Percentiles rank a stretch among this genome's conserved stretches.
These are phyloP conservation scores for Naganishia vaughanmartiniae DNA, from an alignment of 768 basidiomycete species.

Conservation along the genomic window DNA sequence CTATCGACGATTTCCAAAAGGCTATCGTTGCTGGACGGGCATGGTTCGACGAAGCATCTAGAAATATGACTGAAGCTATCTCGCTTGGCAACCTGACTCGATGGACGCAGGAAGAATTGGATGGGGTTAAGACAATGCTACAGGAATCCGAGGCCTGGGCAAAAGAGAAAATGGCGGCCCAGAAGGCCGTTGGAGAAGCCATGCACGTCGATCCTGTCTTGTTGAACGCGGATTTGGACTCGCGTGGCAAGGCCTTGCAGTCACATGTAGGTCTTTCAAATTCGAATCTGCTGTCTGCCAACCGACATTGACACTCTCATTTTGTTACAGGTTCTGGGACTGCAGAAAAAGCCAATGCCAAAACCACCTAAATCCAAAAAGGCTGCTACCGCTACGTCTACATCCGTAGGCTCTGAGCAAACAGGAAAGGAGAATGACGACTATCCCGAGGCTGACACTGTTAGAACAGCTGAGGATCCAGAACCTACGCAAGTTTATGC, in stretches of 20 bases:
- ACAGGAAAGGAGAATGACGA: slow-evolving; percentile 10
- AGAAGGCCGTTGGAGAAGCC: slow-evolving; percentile 23
- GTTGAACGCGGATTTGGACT: slow-evolving; percentile 23
- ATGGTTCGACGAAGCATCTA: slow-evolving; percentile 78
- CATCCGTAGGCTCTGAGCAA: slow-evolving; percentile 7
- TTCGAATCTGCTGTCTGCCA: neutral
- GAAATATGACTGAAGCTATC: slow-evolving; percentile 69
- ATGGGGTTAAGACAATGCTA: slow-evolving; percentile 69
- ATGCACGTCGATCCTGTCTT: slow-evolving; percentile 24
- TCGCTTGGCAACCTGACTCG: slow-evolving; percentile 65
- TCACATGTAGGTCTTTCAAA: slow-evolving; percentile 19
- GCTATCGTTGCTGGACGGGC: slow-evolving; percentile 56
- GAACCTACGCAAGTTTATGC: slow-evolving; percentile 3
- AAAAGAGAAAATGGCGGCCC: slow-evolving; percentile 60
- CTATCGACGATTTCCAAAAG: slow-evolving; percentile 84
- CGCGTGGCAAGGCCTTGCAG: slow-evolving; percentile 26
- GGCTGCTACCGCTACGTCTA: neutral
- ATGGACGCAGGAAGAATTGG: slow-evolving; percentile 84
- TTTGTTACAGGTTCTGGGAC: slow-evolving; percentile 19
- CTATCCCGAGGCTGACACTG: slow-evolving; percentile 12
- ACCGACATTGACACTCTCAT: neutral
- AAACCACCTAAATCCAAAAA: slow-evolving; percentile 25
- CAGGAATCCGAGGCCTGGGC: slow-evolving; percentile 83
- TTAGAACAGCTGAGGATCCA: slow-evolving; percentile 11
- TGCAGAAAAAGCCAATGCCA: slow-evolving; percentile 26